Evolutionary conservation across 371 early-diverging fungal species (phyloP), one percentile per base, ranked within the genome.

Genomic region (Mortierella sp.): DNA sequence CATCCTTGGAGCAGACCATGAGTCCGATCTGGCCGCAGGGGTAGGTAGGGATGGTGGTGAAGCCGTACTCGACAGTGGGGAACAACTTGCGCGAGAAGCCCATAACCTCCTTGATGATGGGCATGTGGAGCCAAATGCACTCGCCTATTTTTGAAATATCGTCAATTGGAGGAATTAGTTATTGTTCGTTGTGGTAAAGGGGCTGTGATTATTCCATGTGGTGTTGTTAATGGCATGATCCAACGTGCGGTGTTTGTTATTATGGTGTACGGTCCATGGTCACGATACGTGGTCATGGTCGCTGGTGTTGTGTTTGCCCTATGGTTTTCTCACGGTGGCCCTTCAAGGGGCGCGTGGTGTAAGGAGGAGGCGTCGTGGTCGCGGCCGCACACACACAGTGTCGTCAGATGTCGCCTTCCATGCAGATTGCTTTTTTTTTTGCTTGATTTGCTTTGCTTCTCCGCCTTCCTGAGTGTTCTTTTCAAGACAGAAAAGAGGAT

Each of bases 21-120:
- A 96, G 96, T 78, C 99, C 99, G 87, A 99, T 99, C 89, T 97
- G 97, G 51, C 99, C 99, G 82, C 95, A 94, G 64, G 99, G 98
- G 88, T 99, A 99, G 69, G 98, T 98, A 76, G 99, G 99, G 79
- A 99, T 96, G 69, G 95, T 94, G 64, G 95, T 94, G 90, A 95
- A 97, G 46, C 98, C 98, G 83, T 99, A 99, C 82, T 94, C 95
- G 72, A 96, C 98, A 26, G 92, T 91, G 28, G 98, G 96, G 91
- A 95, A 99, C 73, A 98, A 88, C 57, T 90, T 88, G 85, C 93
- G 94, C 76, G 94, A 93, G 86, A 94, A 93, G 28, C 92, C 90
- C 86, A 96, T 90, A 59, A 98, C 97, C 83, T 93, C 91, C 90
- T 94, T 94, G 93, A 99, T 98, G 51, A 98, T 92, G 69, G 92